Percentiles rank a stretch among this genome's conserved stretches.
Conservation (phyloP, 345 rosid species). For the Syzygium grande region DNA sequence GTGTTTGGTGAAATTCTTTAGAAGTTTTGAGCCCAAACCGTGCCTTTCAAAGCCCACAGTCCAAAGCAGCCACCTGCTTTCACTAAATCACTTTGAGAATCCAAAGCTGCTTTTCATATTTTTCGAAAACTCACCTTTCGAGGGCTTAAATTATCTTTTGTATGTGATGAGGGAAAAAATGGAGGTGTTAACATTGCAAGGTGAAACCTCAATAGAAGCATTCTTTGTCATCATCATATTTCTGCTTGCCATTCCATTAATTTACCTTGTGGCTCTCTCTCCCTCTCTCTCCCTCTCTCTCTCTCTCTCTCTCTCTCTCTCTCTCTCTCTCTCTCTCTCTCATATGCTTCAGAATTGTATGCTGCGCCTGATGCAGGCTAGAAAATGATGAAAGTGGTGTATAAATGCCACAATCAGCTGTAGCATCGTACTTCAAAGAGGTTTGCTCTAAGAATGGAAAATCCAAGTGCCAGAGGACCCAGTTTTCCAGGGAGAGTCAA, state of each 20-base stretch:
- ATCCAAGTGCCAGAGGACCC: slow-evolving; percentile 44
- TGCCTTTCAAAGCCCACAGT: background rate
- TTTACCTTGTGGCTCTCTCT: background rate
- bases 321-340: background rate
- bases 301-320: background rate
- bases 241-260: background rate
- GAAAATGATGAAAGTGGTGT: slow-evolving; percentile 24
- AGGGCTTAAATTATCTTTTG: background rate
- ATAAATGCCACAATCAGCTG: slow-evolving; percentile 45
- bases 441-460: slow-evolving; percentile 50
- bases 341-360: background rate
- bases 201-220: background rate
- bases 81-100: background rate
- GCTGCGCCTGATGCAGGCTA: slow-evolving; percentile 26
- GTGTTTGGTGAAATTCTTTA: background rate
- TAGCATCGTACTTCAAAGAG: slow-evolving; percentile 54
- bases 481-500: slow-evolving; percentile 23
- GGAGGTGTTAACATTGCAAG: background rate
- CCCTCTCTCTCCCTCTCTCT: background rate
- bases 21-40: background rate
- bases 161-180: background rate
- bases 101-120: background rate
- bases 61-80: background rate
- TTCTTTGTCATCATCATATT: background rate
- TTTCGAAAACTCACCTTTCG: background rate